Percentiles rank a stretch among this genome's conserved stretches.
These are phyloP conservation scores for Bacidia gigantensis DNA, from an alignment of 495 filamentous ascomycete species.

Conservation along the genomic window DNA sequence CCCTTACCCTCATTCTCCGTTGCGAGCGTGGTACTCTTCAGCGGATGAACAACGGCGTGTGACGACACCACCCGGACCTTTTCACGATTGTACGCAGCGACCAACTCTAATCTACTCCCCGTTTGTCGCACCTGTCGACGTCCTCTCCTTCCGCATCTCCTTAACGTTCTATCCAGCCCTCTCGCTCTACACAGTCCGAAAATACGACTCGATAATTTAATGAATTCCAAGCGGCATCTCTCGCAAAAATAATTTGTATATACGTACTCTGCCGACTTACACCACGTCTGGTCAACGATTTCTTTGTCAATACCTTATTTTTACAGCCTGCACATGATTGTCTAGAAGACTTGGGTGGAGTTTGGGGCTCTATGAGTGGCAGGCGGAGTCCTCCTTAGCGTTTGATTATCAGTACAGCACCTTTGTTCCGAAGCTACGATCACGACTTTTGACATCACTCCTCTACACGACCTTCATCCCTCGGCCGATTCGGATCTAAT, in stretches of 20 bases:
- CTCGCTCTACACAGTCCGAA: conserved; percentile 19
- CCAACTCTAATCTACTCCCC: conserved; percentile 20
- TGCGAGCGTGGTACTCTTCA: background rate
- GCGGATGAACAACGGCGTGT: background rate
- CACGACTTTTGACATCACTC: background rate
- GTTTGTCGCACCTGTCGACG: conserved; percentile 23
- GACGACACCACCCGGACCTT: background rate
- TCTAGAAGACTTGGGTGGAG: conserved; percentile 48
- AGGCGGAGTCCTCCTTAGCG: conserved; percentile 21
- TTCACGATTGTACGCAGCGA: conserved; percentile 43
- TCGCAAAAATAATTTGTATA: conserved; percentile 33
- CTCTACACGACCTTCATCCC: background rate
- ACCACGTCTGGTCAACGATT: conserved; percentile 32
- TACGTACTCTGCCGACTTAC: conserved; percentile 33
- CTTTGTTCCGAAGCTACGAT: background rate
- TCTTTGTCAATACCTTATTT: conserved; percentile 46
- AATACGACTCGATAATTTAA: conserved; percentile 23
- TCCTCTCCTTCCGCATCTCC: conserved; percentile 26
- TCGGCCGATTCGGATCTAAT: conserved; percentile 9
- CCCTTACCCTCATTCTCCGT: no score
- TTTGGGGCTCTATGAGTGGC: conserved; percentile 26
- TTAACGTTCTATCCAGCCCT: conserved; percentile 18
- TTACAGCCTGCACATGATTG: conserved; percentile 46
- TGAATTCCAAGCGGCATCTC: conserved; percentile 30
- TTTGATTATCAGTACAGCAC: conserved; percentile 15